A percentile compares a stretch with the other conserved stretches of the same genome.
Evolutionary conservation across 2,329 filamentous ascomycete genomes (phyloP).

Genomic region (Exophiala sp.): DNA sequence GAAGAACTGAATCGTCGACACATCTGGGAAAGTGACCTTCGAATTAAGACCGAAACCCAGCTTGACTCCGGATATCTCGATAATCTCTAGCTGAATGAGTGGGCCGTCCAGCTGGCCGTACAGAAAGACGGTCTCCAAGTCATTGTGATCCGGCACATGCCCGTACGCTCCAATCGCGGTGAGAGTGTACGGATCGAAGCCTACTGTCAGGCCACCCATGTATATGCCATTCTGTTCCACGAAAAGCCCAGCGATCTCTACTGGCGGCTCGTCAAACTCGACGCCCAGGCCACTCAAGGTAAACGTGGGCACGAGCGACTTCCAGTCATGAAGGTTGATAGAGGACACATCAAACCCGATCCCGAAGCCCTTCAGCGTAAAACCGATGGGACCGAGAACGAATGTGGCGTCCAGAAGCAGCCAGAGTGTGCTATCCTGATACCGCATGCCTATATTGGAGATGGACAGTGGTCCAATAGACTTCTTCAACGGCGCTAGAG

Average conservation of each 20-base stretch:
- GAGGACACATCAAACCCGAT: constrained; percentile 24
- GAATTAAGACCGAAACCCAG: constrained; percentile 44
- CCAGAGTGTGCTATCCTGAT: constrained; percentile 30
- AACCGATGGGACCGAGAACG: constrained; percentile 36
- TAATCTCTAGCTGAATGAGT: constrained; percentile 38
- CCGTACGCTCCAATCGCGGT: constrained; percentile 43
- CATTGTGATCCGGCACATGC: constrained; percentile 8
- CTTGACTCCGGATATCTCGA: constrained; percentile 35
- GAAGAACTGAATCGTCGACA: constrained; percentile 31
- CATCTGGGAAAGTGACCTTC: constrained; percentile 32
- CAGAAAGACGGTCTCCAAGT: constrained; percentile 35
- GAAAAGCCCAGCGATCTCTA: constrained; percentile 38
- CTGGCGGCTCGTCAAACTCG: constrained; percentile 35
- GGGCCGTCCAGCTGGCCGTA: constrained; percentile 41
- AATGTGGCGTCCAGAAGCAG: constrained; percentile 38
- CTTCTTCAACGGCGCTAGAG: too few relatives aligned
- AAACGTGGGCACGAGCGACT: constrained; percentile 17
- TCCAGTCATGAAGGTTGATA: constrained; percentile 16
- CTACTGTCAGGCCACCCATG: constrained; percentile 37
- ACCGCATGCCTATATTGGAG: constrained; percentile 38
- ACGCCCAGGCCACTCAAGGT: constrained; percentile 35
- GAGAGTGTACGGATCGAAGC: constrained; percentile 37
- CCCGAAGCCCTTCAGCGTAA: constrained; percentile 37
- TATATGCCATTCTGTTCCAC: constrained; percentile 33
- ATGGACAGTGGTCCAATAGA: constrained; percentile 30